Conservation (phyloP, 768 basidiomycete species). For the Calocera viscosa region DNA sequence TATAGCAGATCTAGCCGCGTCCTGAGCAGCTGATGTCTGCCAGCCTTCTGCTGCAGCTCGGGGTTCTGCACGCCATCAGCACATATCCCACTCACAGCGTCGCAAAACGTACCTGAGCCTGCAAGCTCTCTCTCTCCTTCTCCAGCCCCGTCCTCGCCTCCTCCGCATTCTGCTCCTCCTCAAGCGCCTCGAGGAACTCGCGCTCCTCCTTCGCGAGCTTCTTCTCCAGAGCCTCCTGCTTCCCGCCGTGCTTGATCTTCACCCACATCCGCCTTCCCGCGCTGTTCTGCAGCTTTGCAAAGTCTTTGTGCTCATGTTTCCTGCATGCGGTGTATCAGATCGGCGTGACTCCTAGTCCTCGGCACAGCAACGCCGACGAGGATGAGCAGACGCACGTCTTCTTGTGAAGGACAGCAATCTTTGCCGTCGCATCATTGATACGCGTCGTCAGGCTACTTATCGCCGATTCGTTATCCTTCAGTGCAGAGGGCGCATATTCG, state of each 20-base stretch:
- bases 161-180: neutral
- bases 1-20: neutral
- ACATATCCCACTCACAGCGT: neutral
- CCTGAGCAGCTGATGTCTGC: neutral
- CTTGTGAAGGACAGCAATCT: neutral
- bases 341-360: neutral
- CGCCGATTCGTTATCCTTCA: neutral
- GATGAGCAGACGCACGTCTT: neutral
- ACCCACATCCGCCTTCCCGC: neutral
- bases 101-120: neutral
- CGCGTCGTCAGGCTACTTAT: neutral
- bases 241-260: slow-evolving; percentile 2
- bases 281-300: slow-evolving; percentile 7
- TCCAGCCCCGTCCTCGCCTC: neutral
- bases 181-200: neutral
- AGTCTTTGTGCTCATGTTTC: neutral
- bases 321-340: neutral
- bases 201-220: slow-evolving; percentile 5
- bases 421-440: neutral
- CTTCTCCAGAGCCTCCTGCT: neutral
- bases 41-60: neutral
- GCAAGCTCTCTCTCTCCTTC: neutral
- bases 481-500: neutral
- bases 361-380: neutral
- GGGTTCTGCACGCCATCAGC: neutral